Conservation (phyloP, 345 rosid species). For the Iberis pinnata region DNA sequence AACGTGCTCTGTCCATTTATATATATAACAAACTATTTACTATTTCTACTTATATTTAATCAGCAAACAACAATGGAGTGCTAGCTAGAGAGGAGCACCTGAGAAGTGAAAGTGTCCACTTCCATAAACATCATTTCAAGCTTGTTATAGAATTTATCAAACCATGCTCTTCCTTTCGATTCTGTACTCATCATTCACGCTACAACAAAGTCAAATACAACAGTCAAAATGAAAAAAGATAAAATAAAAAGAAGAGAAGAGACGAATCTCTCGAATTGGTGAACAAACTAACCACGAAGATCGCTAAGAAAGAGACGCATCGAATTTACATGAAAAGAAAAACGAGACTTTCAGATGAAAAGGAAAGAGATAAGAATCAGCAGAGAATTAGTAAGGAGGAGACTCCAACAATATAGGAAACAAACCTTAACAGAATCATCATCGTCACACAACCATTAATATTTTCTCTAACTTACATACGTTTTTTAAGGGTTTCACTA, state of each 20-base stretch:
- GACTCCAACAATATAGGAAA: neutral
- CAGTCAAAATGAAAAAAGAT: neutral
- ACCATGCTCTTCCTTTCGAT: slow-evolving; percentile 47
- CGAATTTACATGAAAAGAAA: slow-evolving; percentile 3
- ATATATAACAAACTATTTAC: neutral
- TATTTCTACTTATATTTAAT: no score
- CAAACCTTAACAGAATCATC: slow-evolving; percentile 2
- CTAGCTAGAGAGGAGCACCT: slow-evolving; percentile 8
- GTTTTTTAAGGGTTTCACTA: neutral
- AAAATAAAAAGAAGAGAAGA: no score
- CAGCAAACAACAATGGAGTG: neutral
- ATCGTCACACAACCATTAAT: slow-evolving; percentile 7
- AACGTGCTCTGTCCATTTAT: slow-evolving; percentile 35
- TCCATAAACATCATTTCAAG: slow-evolving; percentile 58
- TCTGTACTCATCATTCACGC: slow-evolving; percentile 45
- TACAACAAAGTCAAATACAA: neutral
- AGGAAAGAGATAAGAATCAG: slow-evolving; percentile 14
- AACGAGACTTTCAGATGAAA: slow-evolving; percentile 17
- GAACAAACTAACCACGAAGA: slow-evolving; percentile 7
- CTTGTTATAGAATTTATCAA: slow-evolving; percentile 58
- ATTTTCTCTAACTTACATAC: slow-evolving; percentile 2
- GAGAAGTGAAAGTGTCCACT: slow-evolving; percentile 47
- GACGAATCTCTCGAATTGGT: slow-evolving; percentile 13
- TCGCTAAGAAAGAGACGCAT: slow-evolving; percentile 8
- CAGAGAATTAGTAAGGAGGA: slow-evolving; percentile 10